These are phyloP conservation scores for Lithohypha guttulata DNA, from an alignment of 2,329 filamentous ascomycete species.

Conservation along the genomic window DNA sequence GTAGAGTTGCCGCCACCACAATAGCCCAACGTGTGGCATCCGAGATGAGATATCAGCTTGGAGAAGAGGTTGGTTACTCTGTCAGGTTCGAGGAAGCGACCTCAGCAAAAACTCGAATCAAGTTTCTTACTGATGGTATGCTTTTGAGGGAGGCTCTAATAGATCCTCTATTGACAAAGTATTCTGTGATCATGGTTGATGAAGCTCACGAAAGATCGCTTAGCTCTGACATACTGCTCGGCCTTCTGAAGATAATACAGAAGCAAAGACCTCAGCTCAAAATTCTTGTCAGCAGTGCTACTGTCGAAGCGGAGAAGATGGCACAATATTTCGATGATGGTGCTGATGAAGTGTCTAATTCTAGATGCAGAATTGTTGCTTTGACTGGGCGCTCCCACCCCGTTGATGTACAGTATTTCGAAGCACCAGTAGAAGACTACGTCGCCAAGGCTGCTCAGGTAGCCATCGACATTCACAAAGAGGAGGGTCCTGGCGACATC, in stretches of 20 bases:
- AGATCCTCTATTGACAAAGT: conserved; percentile 79
- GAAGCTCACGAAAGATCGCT: conserved; percentile 92
- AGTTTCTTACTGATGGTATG: conserved; percentile 89
- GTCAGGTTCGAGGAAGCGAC: conserved; percentile 88
- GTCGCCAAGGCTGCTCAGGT: conserved; percentile 71
- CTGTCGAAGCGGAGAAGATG: conserved; percentile 80
- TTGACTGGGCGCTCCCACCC: conserved; percentile 81
- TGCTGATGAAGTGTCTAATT: conserved; percentile 27
- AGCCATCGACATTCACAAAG: conserved; percentile 75
- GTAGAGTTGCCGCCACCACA: conserved; percentile 80
- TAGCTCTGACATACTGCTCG: conserved; percentile 82
- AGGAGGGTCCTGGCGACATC: conserved; percentile 74
- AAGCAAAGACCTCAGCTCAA: conserved; percentile 70
- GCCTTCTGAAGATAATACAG: conserved; percentile 80
- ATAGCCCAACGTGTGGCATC: conserved; percentile 82
- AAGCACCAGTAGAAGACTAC: conserved; percentile 72
- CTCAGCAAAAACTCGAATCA: conserved; percentile 73
- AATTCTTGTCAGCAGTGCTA: conserved; percentile 87
- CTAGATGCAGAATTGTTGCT: conserved; percentile 57
- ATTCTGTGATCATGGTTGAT: conserved; percentile 95
- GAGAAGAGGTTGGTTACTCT: conserved; percentile 85
- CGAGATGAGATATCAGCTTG: conserved; percentile 74
- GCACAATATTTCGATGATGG: conserved; percentile 58
- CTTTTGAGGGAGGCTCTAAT: conserved; percentile 85
- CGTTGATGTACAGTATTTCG: conserved; percentile 74